Evolutionary conservation across 1,284 basidiomycete species (phyloP), one percentile per base, ranked within the genome.

Genomic region (Microbotryomycetes sp.): DNA sequence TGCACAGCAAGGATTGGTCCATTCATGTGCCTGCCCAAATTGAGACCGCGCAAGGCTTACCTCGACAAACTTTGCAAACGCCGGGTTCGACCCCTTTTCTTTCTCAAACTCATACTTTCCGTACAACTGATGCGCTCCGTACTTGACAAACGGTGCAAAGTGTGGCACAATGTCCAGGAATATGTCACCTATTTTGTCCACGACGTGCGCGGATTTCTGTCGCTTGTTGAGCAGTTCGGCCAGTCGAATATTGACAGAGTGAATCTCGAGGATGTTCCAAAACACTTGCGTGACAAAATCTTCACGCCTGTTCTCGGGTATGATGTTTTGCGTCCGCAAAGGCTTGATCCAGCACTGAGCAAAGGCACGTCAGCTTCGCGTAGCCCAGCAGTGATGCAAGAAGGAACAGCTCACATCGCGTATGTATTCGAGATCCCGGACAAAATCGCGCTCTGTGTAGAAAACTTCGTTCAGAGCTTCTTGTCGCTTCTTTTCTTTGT

Each of bases 401-500:
- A 30, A 56, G n/a, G 48, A 2, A 15, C 15, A 27, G 71, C 88
- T 72, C 71, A 93, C 89, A 74, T 98, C 94, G 62, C 93, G 87
- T 48, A 99, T 81, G 74, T 99, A 98, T 76, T 99, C 96, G 82
- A 98, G 85, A 76, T 97, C 94, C 57, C 90, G 83, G 47, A 98
- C 93, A 76, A 97, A 98, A 78, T 97, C 93, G 21, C 92, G 83
- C 75, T 98, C 96, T 18, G 96, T 98, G 75, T 97, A 97, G 57
- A 97, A 94, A 67, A 97, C 90, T 78, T 99, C 96, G 75, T 98
- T 98, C 79, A 99, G 97, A 30, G 92, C 91, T 76, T 99, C 96
- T 74, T 99, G 96, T 2, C 96, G 83, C 76, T 85, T 94, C 81
- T 96, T 93, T 79, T 99, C 96, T 35, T 79, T 81, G 64, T 97